Percentiles rank a stretch among this genome's conserved stretches.
Evolutionary conservation across 2,329 filamentous ascomycete species (phyloP).

Genomic region (Pezicula neosporulosa): DNA sequence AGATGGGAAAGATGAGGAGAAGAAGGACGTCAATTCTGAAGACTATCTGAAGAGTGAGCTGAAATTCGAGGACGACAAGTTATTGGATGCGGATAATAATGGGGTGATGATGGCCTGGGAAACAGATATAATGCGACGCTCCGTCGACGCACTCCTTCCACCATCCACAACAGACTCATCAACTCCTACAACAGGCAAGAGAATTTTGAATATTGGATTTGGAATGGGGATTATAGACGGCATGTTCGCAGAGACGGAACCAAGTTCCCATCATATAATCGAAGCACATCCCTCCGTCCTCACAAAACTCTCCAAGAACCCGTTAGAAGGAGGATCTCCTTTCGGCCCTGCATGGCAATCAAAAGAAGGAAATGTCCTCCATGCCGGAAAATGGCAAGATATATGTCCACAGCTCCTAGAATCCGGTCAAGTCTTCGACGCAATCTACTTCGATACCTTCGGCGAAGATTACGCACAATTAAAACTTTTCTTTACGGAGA

Average conservation of each 20-base stretch:
- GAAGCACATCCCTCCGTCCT: constrained; percentile 81
- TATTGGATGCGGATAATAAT: constrained; percentile 73
- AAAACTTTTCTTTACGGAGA: constrained; percentile 82
- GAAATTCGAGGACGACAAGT: constrained; percentile 60
- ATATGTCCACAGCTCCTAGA: constrained; percentile 66
- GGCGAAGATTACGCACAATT: constrained; percentile 89
- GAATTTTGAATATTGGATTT: constrained; percentile 82
- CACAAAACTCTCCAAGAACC: constrained; percentile 46
- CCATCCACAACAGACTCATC: constrained; percentile 28
- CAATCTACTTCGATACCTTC: constrained; percentile 97
- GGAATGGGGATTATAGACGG: constrained; percentile 87
- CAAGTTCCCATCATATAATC: constrained; percentile 75
- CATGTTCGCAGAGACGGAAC: constrained; percentile 67
- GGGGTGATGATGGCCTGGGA: constrained; percentile 97
- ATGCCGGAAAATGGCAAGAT: constrained; percentile 79
- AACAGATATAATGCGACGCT: constrained; percentile 77
- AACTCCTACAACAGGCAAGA: constrained; percentile 48
- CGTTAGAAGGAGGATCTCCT: constrained; percentile 45
- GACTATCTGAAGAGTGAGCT: constrained; percentile 67
- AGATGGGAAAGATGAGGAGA: constrained; percentile 19
- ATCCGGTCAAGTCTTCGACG: constrained; percentile 71
- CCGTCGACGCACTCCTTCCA: constrained; percentile 65
- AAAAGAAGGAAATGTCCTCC: constrained; percentile 45
- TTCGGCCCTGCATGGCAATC: too few relatives aligned
- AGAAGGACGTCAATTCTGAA: constrained; percentile 52